phyloP scores from a whole-genome alignment of 192 early-diverging fungal genomes.

The Funneliformis mosseae region DNA sequence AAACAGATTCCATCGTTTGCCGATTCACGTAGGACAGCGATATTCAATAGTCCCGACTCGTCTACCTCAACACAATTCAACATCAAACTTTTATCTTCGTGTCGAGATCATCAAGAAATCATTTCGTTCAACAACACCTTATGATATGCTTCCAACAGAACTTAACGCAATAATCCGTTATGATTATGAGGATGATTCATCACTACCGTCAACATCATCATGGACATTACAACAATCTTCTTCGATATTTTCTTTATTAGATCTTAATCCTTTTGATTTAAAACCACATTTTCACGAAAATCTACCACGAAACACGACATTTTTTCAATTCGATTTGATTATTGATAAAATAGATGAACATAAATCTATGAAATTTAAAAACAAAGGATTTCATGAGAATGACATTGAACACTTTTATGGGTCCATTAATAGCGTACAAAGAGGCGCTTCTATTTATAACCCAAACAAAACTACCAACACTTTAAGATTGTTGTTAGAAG shows the following conservation, averaged over 20 bases:
- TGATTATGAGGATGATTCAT: constrained; percentile 29
- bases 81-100: constrained; percentile 46
- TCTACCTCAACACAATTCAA: constrained; percentile 37
- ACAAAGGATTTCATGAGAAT: neutral
- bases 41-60: constrained; percentile 50
- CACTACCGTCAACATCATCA: neutral
- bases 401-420: neutral
- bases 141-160: constrained; percentile 31
- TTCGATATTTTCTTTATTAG: neutral
- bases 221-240: constrained; percentile 39
- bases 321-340: neutral
- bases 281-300: neutral
- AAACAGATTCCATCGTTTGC: constrained; percentile 32
- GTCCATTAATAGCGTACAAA: neutral
- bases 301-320: neutral
- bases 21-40: constrained; percentile 49
- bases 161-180: constrained; percentile 42
- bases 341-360: neutral
- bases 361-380: neutral
- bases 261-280: neutral
- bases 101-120: constrained; percentile 43
- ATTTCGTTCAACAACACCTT: constrained; percentile 25
- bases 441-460: neutral
- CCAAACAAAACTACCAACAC: neutral
- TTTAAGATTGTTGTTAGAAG: neutral